Evolutionary conservation across 345 rosid genomes (phyloP), one percentile per base, ranked within the genome.

Genomic region (Boechera retrofracta): DNA sequence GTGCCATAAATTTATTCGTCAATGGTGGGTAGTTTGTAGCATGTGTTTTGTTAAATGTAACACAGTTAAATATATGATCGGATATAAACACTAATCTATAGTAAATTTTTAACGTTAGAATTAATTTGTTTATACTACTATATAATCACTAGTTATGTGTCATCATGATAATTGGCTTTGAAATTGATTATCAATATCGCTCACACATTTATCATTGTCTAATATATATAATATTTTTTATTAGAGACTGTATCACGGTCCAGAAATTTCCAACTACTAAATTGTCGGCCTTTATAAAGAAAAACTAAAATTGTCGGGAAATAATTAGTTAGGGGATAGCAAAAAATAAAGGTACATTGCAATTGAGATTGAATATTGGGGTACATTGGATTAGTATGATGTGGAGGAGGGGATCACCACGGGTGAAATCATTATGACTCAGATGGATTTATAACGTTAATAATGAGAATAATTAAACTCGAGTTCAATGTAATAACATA

Each of bases 341-440:
- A 39, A 53, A 39, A 2, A 39, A 29, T 0, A 5, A 28, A 28
- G 62, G 28, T 16, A 38, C 18, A 39, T 39, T 63, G 61, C 36
- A 36, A 49, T 36, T 48, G 49, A 48, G 59, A 71, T 26, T 39
- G 8, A 3, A 10, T 41, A 24, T 24, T 42, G 18, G 3, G 15
- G 54, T 29, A n/a, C 55, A 58, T 59, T 58, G 67, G 36, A 71
- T 61, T 59, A 32, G 60, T 21, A 71, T 16, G 8, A 36, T 39
- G 28, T 38, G 33, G 56, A 29, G 33, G 56, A 29, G 21, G 9
- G 15, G 47, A 33, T 49, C 13, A 35, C 28, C 28, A 26, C 5
- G 71, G 48, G 13, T 28, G 18, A n/a, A 39, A 39, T 6, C n/a
- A 28, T 55, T 32, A 13, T 12, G 35, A 41, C 7, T 54, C 28